Evolutionary conservation across 2,329 filamentous ascomycete genomes (phyloP), one percentile per base, ranked within the genome.

Genomic region (Rasamsonia emersonii): DNA sequence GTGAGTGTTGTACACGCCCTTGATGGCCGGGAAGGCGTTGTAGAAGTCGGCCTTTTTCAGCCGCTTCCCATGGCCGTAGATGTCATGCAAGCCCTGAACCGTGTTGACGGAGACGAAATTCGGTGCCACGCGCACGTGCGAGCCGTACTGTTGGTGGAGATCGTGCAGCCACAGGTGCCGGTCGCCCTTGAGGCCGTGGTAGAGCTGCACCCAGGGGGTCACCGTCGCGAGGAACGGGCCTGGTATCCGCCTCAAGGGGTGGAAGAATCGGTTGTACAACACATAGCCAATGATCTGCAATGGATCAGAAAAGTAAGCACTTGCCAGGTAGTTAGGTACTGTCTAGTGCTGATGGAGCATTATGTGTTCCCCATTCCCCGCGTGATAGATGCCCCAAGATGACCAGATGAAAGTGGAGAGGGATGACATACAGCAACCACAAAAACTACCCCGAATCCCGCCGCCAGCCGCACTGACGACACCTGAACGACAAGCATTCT

Each of bases 101-200:
- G 76, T 79, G 66, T 91, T 89, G 62, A 93, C 75, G 1, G 79
- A 84, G 24, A 93, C 62, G 38, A 74, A 75, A 56, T 86, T 85
- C 26, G 85, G 85, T 0, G 81, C 82, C 43, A 81, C 83, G 17
- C 85, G 81, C n/a, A 89, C 80, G 30, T 76, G 48, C 10, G 39
- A 46, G 4, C 82, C 82, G 48, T 93, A 86, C 50, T 71, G 69
- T 44, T 78, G 63, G 54, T 93, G 85, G 44, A 79, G 66, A 18
- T 71, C 67, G 63, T 77, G 77, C 47, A 86, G 78, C 49, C 82
- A 75, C 11, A 88, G 68, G 50, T 88, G 82, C 1, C 82, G 71
- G 43, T 82, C 77, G 32, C 82, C 83, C 47, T 75, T 79, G 59
- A 77, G 82, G 28, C 81, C 80, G 44, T 86, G 77, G 54, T 83